Evolutionary conservation across 1,284 basidiomycete species (phyloP), one percentile per base, ranked within the genome.

Genomic region (Kalmanozyma brasiliensis): DNA sequence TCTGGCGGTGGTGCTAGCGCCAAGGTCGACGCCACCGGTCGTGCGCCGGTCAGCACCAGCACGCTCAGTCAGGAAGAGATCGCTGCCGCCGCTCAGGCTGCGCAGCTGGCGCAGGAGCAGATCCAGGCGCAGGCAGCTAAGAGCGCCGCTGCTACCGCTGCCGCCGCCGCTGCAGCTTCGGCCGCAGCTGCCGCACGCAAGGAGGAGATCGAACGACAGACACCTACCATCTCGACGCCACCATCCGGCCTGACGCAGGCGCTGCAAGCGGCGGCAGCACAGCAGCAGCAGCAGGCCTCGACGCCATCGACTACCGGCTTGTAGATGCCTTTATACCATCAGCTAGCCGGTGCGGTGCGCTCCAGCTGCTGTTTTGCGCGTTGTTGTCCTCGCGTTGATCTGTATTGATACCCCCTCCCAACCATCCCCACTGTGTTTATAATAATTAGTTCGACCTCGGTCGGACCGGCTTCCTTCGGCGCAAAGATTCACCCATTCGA

Each of bases 1-100:
- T 70, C 79, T 13, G 79, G 78, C 23, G 79, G 79, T 19, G 78
- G 76, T 32, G 73, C 76, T 6, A 73, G 71, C 43, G 79, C 79
- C 56, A 78, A 79, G 65, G 76, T 78, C 22, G 78, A 80, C 43
- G 71, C 73, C 8, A 77, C 74, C 13, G 79, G 79, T 6, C 76
- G 74, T n/a, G 75, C 79, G 10, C 71, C 74, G 4, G 72, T 81
- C 35, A 76, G 71, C 37, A 81, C 79, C 20, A 72, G 73, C 56
- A 79, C 76, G 14, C 66, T 81, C 16, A 73, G 62, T 34, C 71
- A 72, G 20, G 78, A 73, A 52, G 76, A 76, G 60, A 75, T 81
- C 45, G 76, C 74, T 17, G 76, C 77, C 14, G 79, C 79, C 17
- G 79, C 79, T 7, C 66, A 75, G 24, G 77, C 78, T 23, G 79